phyloP scores from a whole-genome alignment of 2,329 filamentous ascomycete genomes.

The Tolypocladium ovalisporum region DNA sequence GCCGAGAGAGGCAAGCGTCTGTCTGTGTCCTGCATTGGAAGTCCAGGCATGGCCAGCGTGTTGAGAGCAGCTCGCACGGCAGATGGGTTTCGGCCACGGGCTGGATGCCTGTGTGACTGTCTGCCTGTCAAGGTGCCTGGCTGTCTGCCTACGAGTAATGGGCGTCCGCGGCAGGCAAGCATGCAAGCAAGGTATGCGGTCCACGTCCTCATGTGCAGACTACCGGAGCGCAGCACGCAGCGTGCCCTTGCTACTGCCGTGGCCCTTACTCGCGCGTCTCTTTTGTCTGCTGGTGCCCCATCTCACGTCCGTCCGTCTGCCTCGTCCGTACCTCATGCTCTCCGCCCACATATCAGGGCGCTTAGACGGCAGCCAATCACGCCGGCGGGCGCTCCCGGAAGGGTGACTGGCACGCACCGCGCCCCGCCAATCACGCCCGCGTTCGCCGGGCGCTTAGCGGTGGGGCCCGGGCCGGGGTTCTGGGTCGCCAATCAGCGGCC shows the following conservation, averaged over 20 bases:
- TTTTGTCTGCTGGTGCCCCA: no score
- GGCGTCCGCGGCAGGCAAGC: background rate
- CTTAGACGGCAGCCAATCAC: constrained; percentile 24
- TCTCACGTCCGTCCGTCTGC: background rate
- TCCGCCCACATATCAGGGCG: constrained; percentile 18
- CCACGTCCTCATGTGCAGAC: background rate
- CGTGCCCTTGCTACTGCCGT: background rate
- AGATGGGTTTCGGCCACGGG: background rate
- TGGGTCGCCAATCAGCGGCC: constrained; percentile 4
- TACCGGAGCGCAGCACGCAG: background rate
- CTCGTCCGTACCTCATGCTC: no score
- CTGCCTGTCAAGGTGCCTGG: background rate
- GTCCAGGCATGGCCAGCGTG: no score
- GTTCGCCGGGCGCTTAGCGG: constrained; percentile 22
- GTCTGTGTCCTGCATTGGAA: background rate
- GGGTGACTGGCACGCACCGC: constrained; percentile 18
- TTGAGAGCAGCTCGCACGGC: background rate
- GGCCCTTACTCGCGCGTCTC: background rate
- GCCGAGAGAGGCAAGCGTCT: background rate
- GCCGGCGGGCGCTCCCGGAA: constrained; percentile 10
- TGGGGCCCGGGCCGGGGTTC: constrained; percentile 13
- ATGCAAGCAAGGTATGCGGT: background rate
- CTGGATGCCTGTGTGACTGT: background rate
- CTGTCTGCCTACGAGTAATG: background rate
- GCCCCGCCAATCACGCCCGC: constrained; percentile 16